Base-by-base conservation (phyloP, 179 eudicot genomes). In the Beta corolliflora region DNA sequence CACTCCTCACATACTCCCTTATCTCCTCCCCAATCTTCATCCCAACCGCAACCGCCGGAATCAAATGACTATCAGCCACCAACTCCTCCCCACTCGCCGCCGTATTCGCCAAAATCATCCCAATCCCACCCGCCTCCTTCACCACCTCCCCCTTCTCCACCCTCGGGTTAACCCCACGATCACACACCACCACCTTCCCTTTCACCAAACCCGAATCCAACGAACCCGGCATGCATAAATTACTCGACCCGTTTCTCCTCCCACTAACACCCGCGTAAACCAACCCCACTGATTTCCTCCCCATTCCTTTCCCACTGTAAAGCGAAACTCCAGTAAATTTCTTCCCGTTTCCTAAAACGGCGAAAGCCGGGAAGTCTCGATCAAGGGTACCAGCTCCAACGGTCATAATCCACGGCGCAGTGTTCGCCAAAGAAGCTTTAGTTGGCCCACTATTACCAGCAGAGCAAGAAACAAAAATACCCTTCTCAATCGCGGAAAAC, bases 371-470 rank as follows among this genome's bases (percentile, higher is more conserved):
- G 44, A 95, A 95, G 77, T 94, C 93, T 45, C 99, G 86, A 70
- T 95, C 99, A 0, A 95, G 71, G 0, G 99, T 95, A 0, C 99
- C 98, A 1, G 99, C 98, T 0, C 98, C 99, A 1, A 95, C 98
- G 1, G 98, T 92, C 94, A 92, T 91, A 14, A 94, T 92, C 99
- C 99, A 95, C 0, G 98, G 98, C 0, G 97, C 97, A 14, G 87
- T 84, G 79, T 94, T 94, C 0, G 97, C 93, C 0, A 95, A 56
- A 0, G 98, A 78, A 0, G 91, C 84, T 41, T 69, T 77, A 0
- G 80, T 68, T 25, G 98, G 99, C 9, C 99, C 99, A 46, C 94
- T 89, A 73, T 95, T 94, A 0, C 99, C 99, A 0, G 97, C 99
- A 0, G 99, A 95, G 80, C 95, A 91, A 2, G 97, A 89, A 7